Evolutionary conservation across 2,329 filamentous ascomycete species (phyloP), one percentile per base, ranked within the genome.

Genomic region (Gyromitra esculenta): DNA sequence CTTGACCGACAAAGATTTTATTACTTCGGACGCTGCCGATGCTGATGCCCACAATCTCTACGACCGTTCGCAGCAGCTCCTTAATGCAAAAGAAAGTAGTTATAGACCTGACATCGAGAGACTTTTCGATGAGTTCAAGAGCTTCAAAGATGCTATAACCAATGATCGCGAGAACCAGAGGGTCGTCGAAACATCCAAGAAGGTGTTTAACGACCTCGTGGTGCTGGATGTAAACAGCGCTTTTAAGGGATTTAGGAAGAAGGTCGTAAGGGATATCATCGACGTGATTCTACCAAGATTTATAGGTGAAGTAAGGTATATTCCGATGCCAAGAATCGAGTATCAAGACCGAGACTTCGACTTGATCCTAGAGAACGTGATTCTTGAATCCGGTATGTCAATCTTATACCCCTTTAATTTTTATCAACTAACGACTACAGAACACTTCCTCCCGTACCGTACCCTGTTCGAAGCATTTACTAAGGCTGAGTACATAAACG

Each of bases 291-390:
- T 80, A 15, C 79, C 79, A n/a, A 73, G 72, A 25, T 70, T 79
- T 35, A 21, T 80, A 2, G 72, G 59, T 11, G 79, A 80, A 37
- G 60, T 80, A n/a, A 78, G 72, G 18, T 80, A 77, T 60, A 75
- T 80, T 31, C 79, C 79, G 15, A 70, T 80, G 43, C 78, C 79
- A 35, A 73, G 79, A 18, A 67, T 80, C 18, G 79, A 80, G 67
- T 80, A 80, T 60, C 75, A 78, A 64, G 79, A 80, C n/a, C 66
- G 62, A 13, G 79, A 79, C 43, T 79, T 56, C 37, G 79, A 79
- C 54, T 50, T 80, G 15, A 80, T 80, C 31, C 21, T 80, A 3
- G 79, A 80, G 59, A 80, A 80, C 35, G 73, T 80, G 4, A 78
- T 80, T 25, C 62, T 80, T 5, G 79, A 80, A 66, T 79, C 78